Evolutionary conservation across 2,329 filamentous ascomycete genomes (phyloP).

Genomic region (Plectosphaerella sp.): DNA sequence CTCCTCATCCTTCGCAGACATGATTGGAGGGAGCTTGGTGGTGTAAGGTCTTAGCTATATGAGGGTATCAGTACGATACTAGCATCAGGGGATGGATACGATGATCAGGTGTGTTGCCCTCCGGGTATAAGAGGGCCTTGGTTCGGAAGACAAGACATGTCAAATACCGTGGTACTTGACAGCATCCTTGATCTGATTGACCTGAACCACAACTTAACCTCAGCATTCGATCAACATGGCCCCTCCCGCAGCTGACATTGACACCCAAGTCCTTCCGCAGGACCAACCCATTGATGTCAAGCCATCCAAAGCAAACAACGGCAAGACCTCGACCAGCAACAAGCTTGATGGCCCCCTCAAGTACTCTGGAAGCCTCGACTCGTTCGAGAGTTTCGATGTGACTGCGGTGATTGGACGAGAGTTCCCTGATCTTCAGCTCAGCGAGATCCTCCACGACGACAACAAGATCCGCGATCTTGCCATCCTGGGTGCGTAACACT

Average conservation of each 20-base stretch:
- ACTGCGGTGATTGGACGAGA: conserved; percentile 35
- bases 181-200: too few relatives aligned
- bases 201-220: too few relatives aligned
- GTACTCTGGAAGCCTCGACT: conserved; percentile 20
- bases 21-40: background rate
- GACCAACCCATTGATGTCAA: background rate
- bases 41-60: background rate
- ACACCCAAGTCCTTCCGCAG: conserved; percentile 8
- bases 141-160: too few relatives aligned
- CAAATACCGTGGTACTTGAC: too few relatives aligned
- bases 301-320: conserved; percentile 1
- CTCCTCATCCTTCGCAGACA: background rate
- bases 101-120: background rate
- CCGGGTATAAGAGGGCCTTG: background rate
- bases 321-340: conserved; percentile 12
- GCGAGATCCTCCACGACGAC: conserved; percentile 23
- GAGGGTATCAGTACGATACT: background rate
- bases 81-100: background rate
- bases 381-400: conserved; percentile 25
- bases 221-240: conserved; percentile 13
- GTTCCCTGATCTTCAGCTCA: conserved; percentile 31
- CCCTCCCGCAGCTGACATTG: conserved; percentile 21
- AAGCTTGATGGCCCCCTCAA: conserved; percentile 16
- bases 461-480: conserved; percentile 24
- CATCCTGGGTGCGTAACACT: conserved; percentile 15